phyloP scores from a whole-genome alignment of 805 yeast genomes.

The Saturnispora sanitii region DNA sequence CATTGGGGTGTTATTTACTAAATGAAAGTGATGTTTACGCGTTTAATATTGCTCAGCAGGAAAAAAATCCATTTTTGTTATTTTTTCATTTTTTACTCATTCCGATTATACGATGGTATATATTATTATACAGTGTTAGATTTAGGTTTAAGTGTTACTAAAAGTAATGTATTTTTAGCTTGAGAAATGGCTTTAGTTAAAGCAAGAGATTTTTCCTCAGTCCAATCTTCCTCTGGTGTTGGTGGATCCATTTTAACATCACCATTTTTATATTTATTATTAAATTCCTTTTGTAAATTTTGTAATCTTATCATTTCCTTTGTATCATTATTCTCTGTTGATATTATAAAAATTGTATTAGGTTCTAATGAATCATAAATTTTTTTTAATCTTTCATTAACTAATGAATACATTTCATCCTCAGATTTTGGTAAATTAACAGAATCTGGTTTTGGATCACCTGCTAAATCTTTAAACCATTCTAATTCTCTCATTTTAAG shows the following conservation, averaged over 20 bases:
- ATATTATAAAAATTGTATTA: constrained; percentile 49
- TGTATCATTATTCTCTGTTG: constrained; percentile 57
- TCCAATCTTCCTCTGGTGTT: constrained; percentile 32
- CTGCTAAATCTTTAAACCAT: constrained; percentile 26
- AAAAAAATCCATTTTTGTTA: too few species aligned
- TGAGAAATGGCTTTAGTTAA: constrained; percentile 36
- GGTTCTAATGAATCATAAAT: constrained; percentile 47
- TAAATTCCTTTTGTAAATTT: constrained; percentile 33
- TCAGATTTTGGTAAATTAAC: constrained; percentile 9
- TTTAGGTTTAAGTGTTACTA: constrained; percentile 32
- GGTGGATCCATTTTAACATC: constrained; percentile 29
- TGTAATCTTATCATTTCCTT: constrained; percentile 39
- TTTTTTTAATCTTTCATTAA: constrained; percentile 36
- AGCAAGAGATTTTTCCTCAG: constrained; percentile 35
- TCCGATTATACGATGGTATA: too few species aligned
- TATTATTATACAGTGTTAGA: neutral
- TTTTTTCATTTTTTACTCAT: too few species aligned
- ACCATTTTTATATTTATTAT: constrained; percentile 29
- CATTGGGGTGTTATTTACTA: neutral
- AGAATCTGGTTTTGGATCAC: constrained; percentile 13
- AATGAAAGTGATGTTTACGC: neutral
- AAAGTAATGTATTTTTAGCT: constrained; percentile 55
- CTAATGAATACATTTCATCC: constrained; percentile 19
- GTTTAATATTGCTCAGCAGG: neutral
- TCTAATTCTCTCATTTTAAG: constrained; percentile 54